A percentile compares a stretch with the other conserved stretches of the same genome.
Evolutionary conservation across 352 stramenopile genomes (phyloP).

Genomic region (Globisporangium radiosum): DNA sequence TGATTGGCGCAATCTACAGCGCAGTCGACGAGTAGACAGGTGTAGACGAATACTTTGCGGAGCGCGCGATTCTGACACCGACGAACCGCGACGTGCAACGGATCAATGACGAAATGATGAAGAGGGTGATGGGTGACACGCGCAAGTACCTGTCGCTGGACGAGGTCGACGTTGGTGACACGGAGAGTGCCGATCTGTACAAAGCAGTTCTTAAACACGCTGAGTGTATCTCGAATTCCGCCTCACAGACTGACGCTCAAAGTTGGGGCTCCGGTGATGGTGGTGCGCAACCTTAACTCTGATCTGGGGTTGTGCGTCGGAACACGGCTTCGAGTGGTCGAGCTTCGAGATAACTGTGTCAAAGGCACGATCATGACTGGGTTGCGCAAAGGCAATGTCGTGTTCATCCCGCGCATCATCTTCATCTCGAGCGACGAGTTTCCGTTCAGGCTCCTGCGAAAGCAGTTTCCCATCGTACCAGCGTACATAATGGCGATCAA

Average conservation of each 20-base stretch:
- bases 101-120: constrained; percentile 71
- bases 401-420: neutral
- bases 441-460: constrained; percentile 8
- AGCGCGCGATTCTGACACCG: constrained; percentile 77
- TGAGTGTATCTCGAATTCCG: constrained; percentile 9
- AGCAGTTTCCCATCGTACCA: constrained; percentile 12
- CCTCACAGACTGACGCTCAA: neutral
- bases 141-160: neutral
- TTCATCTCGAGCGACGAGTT: neutral
- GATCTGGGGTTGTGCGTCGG: constrained; percentile 9
- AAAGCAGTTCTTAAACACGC: constrained; percentile 78
- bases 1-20: neutral
- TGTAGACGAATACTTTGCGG: constrained; percentile 77
- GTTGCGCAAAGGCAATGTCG: neutral
- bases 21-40: constrained; percentile 81
- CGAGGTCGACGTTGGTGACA: constrained; percentile 71
- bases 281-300: constrained; percentile 13
- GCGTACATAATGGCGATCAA: constrained; percentile 5
- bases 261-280: constrained; percentile 6
- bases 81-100: constrained; percentile 65
- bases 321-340: constrained; percentile 6
- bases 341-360: constrained; percentile 10
- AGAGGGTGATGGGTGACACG: constrained; percentile 52
- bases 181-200: constrained; percentile 78
- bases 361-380: constrained; percentile 1